A percentile compares a stretch with the other conserved stretches of the same genome.
Evolutionary conservation across 768 basidiomycete species (phyloP).

Genomic region (Rhodotorula taiwanensis): DNA sequence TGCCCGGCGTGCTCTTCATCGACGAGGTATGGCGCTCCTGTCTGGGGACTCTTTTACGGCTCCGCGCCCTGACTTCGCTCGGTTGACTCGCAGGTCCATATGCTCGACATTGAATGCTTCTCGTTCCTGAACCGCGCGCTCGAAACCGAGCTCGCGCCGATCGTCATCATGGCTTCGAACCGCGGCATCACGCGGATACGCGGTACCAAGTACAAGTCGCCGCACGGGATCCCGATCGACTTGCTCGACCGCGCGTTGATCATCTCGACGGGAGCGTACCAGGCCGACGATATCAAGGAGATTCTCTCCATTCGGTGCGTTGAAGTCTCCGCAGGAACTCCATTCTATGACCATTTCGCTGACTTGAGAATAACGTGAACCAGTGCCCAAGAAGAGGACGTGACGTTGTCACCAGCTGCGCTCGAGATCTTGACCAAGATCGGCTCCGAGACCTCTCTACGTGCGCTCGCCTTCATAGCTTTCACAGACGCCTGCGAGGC

Average conservation of each 20-base stretch:
- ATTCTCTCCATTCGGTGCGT: constrained; percentile 85
- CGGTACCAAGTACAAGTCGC: constrained; percentile 87
- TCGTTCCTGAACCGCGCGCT: constrained; percentile 95
- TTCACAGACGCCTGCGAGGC: no score
- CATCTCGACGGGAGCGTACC: constrained; percentile 83
- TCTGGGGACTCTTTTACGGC: no score
- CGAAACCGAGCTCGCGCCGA: constrained; percentile 83
- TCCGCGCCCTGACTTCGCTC: no score
- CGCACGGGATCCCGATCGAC: constrained; percentile 91
- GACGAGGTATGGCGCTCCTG: constrained; percentile 54
- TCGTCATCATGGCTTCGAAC: constrained; percentile 98
- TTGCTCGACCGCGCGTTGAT: constrained; percentile 91
- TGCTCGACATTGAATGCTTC: constrained; percentile 99
- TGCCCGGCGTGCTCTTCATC: constrained; percentile 92
- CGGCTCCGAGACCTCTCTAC: constrained; percentile 79
- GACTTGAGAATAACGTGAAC: rapidly evolving
- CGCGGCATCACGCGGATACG: constrained; percentile 89
- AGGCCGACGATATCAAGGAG: constrained; percentile 72
- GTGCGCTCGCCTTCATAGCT: background rate
- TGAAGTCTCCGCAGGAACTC: background rate
- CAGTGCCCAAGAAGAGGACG: constrained; percentile 93
- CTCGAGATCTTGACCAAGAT: constrained; percentile 75
- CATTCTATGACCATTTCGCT: no score
- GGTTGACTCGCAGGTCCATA: constrained; percentile 78
- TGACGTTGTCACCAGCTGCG: constrained; percentile 67